Base-by-base conservation (phyloP, 345 rosid genomes). In the Ceriops zippeliana region DNA sequence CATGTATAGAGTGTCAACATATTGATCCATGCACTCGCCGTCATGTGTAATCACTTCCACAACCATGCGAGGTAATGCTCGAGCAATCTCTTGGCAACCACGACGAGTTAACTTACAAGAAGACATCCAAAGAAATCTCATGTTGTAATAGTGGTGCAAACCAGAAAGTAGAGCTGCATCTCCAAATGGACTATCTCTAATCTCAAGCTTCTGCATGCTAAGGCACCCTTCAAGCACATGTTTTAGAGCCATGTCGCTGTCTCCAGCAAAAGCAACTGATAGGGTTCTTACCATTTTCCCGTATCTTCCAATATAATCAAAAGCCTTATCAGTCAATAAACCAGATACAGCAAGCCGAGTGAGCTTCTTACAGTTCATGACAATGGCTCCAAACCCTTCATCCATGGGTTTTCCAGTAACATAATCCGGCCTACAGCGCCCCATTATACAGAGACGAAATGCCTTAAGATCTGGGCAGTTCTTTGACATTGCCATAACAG, bases 71-170 rank as follows among this genome's bases (percentile, higher is more conserved):
- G 93, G 91, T 86, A 82, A 67, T 26, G 83, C 85, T 6, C 42
- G 78, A 58, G 97, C 90, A 68, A 92, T 70, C 75, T 77, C 82
- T 63, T 67, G 73, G 79, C 96, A 92, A 65, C 93, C 86, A 62
- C 52, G 75, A 53, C 53, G 76, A 3, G 93, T 81, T 42, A 92
- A 78, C 64, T 56, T 75, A 77, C 98, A 93, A 5, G 93, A 70
- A 7, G 98, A 90, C 96, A 93, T 87, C 97, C 98, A 93, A 22
- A 93, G 88, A 76, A 89, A 92, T 79, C 98, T 83, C 98, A 92
- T 92, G 58, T 83, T 80, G 77, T 85, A 70, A 76, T 83, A 92
- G 59, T 86, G 82, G 74, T 87, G 89, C 83, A 85, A 78, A 69
- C 97, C 96, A 24, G 96, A 89, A 59, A 57, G 82, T 69, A 93